Evolutionary conservation across 1,284 basidiomycete genomes (phyloP).

Genomic region (Trichosporon coremiiforme): DNA sequence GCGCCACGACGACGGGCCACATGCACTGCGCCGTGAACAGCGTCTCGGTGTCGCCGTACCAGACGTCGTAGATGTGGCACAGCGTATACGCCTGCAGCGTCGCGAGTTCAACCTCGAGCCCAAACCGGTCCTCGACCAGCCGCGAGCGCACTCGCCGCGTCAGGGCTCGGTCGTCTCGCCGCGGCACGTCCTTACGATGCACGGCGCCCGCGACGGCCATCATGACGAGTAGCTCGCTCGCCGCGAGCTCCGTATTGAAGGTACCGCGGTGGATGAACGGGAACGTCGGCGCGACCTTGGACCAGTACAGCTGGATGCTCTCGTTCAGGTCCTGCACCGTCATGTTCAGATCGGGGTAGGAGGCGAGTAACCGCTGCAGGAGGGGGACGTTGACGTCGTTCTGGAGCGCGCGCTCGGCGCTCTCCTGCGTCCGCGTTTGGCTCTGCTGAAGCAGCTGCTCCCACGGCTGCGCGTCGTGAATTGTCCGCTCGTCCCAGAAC

Average conservation of each 20-base stretch:
- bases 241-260: slow-evolving; percentile 41
- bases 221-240: slow-evolving; percentile 43
- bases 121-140: slow-evolving; percentile 42
- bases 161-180: slow-evolving; percentile 27
- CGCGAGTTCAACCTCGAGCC: slow-evolving; percentile 45
- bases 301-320: slow-evolving; percentile 42
- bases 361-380: slow-evolving; percentile 27
- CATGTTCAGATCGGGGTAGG: slow-evolving; percentile 36
- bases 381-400: slow-evolving; percentile 26
- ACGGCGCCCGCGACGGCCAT: slow-evolving; percentile 45
- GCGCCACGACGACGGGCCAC: slow-evolving; percentile 50
- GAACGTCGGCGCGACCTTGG: slow-evolving; percentile 41
- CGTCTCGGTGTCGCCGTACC: slow-evolving; percentile 43
- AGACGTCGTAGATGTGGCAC: slow-evolving; percentile 49
- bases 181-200: neutral
- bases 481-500: slow-evolving; percentile 25
- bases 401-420: slow-evolving; percentile 22
- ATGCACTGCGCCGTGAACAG: slow-evolving; percentile 49
- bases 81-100: slow-evolving; percentile 46
- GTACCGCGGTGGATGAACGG: slow-evolving; percentile 51
- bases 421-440: slow-evolving; percentile 33
- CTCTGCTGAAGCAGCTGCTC: slow-evolving; percentile 26
- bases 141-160: slow-evolving; percentile 38
- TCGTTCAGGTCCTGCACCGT: slow-evolving; percentile 34
- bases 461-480: slow-evolving; percentile 27